phyloP scores from a whole-genome alignment of 2,329 filamentous ascomycete genomes.

The Alternaria brassicicola region DNA sequence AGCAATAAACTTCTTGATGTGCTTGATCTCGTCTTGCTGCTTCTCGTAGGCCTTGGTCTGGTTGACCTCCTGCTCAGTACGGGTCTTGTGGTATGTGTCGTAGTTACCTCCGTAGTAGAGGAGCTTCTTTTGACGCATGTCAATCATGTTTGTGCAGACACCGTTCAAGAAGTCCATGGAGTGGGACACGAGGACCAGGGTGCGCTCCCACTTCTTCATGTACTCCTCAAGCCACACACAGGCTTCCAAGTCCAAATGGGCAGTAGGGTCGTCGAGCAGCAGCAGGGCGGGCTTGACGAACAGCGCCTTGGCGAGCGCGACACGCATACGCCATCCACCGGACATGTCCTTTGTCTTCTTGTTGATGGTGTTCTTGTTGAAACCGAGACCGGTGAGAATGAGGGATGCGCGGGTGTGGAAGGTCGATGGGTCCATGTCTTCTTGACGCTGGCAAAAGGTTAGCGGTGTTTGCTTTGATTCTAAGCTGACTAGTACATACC shows the following conservation, averaged over 20 bases:
- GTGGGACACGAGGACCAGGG: slow-evolving; percentile 94
- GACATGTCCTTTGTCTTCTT: slow-evolving; percentile 99
- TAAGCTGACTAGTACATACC: slow-evolving; percentile 60
- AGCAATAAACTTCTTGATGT: slow-evolving; percentile 99
- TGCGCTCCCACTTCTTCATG: slow-evolving; percentile 99
- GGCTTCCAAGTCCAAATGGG: slow-evolving; percentile 98
- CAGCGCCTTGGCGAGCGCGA: slow-evolving; percentile 93
- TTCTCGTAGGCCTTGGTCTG: slow-evolving; percentile 99
- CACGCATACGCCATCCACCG: slow-evolving; percentile 99
- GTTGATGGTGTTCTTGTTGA: slow-evolving; percentile 97
- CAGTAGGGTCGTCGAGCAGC: slow-evolving; percentile 96
- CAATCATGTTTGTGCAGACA: slow-evolving; percentile 97
- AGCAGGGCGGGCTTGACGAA: slow-evolving; percentile 98
- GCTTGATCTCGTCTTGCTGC: slow-evolving; percentile 97
- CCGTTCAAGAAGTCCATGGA: slow-evolving; percentile 99
- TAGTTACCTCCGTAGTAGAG: slow-evolving; percentile 99
- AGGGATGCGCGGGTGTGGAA: slow-evolving; percentile 95
- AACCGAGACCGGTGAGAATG: slow-evolving; percentile 97
- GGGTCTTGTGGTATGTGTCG: slow-evolving; percentile 94
- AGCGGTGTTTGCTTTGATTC: neutral
- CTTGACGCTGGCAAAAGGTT: slow-evolving; percentile 74
- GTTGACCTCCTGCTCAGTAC: slow-evolving; percentile 92
- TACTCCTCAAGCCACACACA: slow-evolving; percentile 99
- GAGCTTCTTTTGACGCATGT: slow-evolving; percentile 89
- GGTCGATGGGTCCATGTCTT: slow-evolving; percentile 97